Evolutionary conservation across 345 rosid genomes (phyloP).

Genomic region (Euphorbia lathyris): DNA sequence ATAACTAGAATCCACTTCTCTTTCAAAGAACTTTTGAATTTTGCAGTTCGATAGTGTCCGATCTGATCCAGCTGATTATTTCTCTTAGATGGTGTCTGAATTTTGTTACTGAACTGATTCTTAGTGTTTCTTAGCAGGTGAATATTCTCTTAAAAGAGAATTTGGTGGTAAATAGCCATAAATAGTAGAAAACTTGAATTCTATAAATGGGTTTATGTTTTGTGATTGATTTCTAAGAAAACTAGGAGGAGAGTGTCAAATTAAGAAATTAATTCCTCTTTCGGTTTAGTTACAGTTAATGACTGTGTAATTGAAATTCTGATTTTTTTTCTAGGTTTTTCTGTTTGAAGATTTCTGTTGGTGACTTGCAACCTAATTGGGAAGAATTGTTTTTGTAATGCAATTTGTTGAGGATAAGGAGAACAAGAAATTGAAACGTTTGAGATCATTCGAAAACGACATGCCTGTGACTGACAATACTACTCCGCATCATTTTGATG

Average conservation of each 20-base stretch:
- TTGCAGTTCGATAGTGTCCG: constrained; percentile 26
- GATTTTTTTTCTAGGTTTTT: background rate
- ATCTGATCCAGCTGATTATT: constrained; percentile 34
- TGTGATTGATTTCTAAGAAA: constrained; percentile 21
- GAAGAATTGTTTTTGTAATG: constrained; percentile 44
- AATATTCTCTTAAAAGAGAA: background rate
- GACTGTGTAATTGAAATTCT: background rate
- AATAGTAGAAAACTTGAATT: background rate
- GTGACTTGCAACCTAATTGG: constrained; percentile 15
- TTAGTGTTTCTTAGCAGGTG: constrained; percentile 32
- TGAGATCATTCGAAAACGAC: constrained; percentile 32
- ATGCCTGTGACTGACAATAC: constrained; percentile 55
- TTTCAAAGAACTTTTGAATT: background rate
- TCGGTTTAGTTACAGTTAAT: background rate
- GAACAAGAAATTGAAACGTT: constrained; percentile 48
- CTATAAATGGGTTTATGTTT: background rate
- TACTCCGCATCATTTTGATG: constrained; percentile 35
- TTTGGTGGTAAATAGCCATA: background rate
- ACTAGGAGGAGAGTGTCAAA: background rate
- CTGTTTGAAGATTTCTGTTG: constrained; percentile 15
- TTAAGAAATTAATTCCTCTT: background rate
- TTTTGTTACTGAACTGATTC: constrained; percentile 16
- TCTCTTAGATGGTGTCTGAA: constrained; percentile 18
- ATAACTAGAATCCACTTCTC: constrained; percentile 14
- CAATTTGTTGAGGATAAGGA: constrained; percentile 43